A percentile compares a stretch with the other conserved stretches of the same genome.
phyloP scores from a whole-genome alignment of 495 filamentous ascomycete species.

The Daldinia concentrica region DNA sequence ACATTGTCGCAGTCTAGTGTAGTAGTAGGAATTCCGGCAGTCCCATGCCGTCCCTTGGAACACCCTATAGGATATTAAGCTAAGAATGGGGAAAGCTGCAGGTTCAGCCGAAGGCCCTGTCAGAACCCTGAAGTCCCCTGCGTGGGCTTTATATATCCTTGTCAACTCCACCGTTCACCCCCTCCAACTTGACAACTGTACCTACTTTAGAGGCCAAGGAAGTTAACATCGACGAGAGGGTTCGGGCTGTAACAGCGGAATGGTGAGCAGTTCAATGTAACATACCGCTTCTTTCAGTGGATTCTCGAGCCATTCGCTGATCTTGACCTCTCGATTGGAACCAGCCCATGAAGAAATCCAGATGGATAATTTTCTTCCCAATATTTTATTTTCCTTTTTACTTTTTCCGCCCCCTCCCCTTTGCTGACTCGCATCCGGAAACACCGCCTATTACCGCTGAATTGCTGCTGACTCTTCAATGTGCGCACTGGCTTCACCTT shows the following conservation, averaged over 20 bases:
- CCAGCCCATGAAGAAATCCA: conserved; percentile 29
- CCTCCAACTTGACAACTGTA: conserved; percentile 43
- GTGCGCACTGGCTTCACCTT: conserved; percentile 23
- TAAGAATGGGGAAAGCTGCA: conserved; percentile 43
- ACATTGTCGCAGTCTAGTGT: conserved; percentile 28
- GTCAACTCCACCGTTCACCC: conserved; percentile 34
- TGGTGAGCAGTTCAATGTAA: conserved; percentile 31
- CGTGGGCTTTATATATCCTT: conserved; percentile 37
- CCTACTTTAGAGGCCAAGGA: conserved; percentile 32
- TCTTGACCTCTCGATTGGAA: conserved; percentile 40
- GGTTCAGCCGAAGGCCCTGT: conserved; percentile 42
- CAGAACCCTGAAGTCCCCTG: conserved; percentile 41
- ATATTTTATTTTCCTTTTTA: conserved; percentile 32
- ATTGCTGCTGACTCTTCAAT: conserved; percentile 2
- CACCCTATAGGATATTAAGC: conserved; percentile 44
- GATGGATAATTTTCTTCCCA: conserved; percentile 16
- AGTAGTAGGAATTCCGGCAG: conserved; percentile 43
- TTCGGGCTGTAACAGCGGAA: conserved; percentile 13
- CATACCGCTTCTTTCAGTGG: conserved; percentile 38
- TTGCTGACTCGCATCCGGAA: conserved; percentile 30
- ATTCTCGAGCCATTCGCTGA: conserved; percentile 28
- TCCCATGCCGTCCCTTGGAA: conserved; percentile 36
- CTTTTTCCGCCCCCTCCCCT: conserved; percentile 13
- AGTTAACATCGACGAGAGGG: conserved; percentile 12
- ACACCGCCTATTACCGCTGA: conserved; percentile 13